Evolutionary conservation across 352 stramenopile species (phyloP).

Genomic region (Phytophthora colocasiae): DNA sequence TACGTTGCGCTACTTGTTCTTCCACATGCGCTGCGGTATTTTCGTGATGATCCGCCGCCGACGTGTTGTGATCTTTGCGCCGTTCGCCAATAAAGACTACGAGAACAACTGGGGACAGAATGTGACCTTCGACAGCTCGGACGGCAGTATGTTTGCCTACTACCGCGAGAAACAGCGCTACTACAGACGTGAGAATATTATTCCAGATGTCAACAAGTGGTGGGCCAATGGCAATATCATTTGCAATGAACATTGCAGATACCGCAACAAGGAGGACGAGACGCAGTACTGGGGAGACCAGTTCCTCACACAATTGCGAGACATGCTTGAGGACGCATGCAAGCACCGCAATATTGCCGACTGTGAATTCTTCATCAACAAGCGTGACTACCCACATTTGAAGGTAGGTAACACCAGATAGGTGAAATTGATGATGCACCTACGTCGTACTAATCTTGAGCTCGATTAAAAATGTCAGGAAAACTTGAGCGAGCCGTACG

Average conservation of each 20-base stretch:
- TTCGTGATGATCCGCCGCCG: constrained; percentile 98
- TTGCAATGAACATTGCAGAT: constrained; percentile 95
- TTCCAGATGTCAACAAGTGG: constrained; percentile 92
- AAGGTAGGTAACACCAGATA: constrained; percentile 76
- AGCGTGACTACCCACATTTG: constrained; percentile 98
- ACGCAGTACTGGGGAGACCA: constrained; percentile 98
- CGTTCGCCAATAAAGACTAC: constrained; percentile 98
- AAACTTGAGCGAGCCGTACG: constrained; percentile 97
- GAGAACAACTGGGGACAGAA: constrained; percentile 96
- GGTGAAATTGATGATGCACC: not conserved
- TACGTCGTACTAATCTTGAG: constrained; percentile 3
- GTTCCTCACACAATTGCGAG: constrained; percentile 95
- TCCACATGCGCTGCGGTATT: constrained; percentile 99
- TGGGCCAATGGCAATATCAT: constrained; percentile 99
- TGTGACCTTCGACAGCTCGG: constrained; percentile 91
- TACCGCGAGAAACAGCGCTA: constrained; percentile 90
- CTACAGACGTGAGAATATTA: constrained; percentile 84
- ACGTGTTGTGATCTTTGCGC: constrained; percentile 96
- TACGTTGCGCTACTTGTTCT: constrained; percentile 98
- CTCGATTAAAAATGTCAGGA: constrained; percentile 50
- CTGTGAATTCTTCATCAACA: constrained; percentile 99
- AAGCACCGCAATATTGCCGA: constrained; percentile 95
- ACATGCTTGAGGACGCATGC: constrained; percentile 98
- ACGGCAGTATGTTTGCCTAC: constrained; percentile 92
- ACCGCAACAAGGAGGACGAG: constrained; percentile 89